Evolutionary conservation across 495 filamentous ascomycete genomes (phyloP), one percentile per base, ranked within the genome.

Genomic region (Annulohypoxylon bovei): DNA sequence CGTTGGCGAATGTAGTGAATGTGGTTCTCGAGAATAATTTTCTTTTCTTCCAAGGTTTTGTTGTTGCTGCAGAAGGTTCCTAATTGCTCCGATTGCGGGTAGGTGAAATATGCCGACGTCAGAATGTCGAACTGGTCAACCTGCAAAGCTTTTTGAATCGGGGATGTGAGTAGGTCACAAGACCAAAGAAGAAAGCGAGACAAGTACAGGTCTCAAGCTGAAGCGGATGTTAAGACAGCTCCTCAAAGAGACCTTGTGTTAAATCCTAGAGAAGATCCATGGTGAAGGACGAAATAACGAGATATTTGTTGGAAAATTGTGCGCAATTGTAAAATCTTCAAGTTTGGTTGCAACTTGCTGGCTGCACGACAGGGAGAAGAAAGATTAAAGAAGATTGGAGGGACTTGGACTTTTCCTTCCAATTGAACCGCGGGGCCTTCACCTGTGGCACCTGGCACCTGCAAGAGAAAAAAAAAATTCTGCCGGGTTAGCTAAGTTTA

Each of bases 11-110:
- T 59, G 33, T 6, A 53, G 18, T 30, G 35, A 27, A 39, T 53
- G 65, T 12, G 23, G 28, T 33, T 11, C 11, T 65, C 40, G 44
- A 59, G 33, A n/a, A 44, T 32, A n/a, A 16, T 46, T 35, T 49
- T 50, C 23, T 50, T 28, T 14, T 28, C 23, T 50, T 50, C 11
- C 42, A 59, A 60, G 32, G 53, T 67, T 72, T 67, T 28, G 22
- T 49, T 67, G 37, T 28, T 40, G 53, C 16, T 72, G 46, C 54
- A 63, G 62, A 62, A 20, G 49, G 44, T 65, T 65, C 60, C 60
- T 56, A 61, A 52, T 70, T 68, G 66, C 69, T 76, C 75, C 75
- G 72, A 76, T 76, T 61, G 40, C 72, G 72, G 72, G 75, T 65
- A 18, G 32, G 55, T 55, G 39, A 56, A 58, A 68, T 65, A 55